A percentile compares a stretch with the other conserved stretches of the same genome.
phyloP scores from a whole-genome alignment of 2,329 filamentous ascomycete species.

The Phaeoacremonium minimum region DNA sequence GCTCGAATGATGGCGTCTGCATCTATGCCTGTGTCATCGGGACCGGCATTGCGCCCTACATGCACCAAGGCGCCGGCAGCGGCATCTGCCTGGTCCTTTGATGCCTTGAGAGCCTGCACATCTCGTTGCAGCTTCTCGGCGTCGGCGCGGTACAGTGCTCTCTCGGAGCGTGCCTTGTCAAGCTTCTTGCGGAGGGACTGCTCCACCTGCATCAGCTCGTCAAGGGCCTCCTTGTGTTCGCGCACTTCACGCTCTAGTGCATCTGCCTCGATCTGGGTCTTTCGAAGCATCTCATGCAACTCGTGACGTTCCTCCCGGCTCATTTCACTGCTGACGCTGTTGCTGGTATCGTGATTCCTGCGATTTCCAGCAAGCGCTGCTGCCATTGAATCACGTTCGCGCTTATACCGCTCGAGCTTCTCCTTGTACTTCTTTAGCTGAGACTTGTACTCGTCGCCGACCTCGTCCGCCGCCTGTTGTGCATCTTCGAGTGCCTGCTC shows the following conservation, averaged over 20 bases:
- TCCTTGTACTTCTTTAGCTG: constrained; percentile 37
- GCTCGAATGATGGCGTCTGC: constrained; percentile 56
- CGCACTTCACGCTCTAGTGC: constrained; percentile 69
- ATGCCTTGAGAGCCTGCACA: constrained; percentile 38
- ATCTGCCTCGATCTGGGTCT: constrained; percentile 60
- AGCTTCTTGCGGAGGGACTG: constrained; percentile 62
- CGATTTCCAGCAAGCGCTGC: constrained; percentile 25
- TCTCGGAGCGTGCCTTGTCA: constrained; percentile 64
- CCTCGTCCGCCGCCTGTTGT: constrained; percentile 45
- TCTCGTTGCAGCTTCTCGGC: constrained; percentile 52
- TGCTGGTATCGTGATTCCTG: constrained; percentile 20
- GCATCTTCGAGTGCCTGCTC: constrained; percentile 56
- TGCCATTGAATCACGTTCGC: constrained; percentile 37
- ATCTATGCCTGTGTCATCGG: constrained; percentile 39
- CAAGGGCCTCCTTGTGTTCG: constrained; percentile 64
- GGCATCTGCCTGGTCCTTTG: constrained; percentile 29
- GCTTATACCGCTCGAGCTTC: constrained; percentile 46
- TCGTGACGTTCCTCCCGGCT: constrained; percentile 52
- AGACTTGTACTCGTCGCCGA: constrained; percentile 35
- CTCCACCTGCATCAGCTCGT: constrained; percentile 51
- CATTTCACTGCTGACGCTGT: constrained; percentile 30
- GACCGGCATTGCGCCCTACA: constrained; percentile 10
- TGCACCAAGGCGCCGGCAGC: constrained; percentile 13
- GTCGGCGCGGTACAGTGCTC: constrained; percentile 48
- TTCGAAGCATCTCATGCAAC: constrained; percentile 56